Conservation (phyloP, 2,329 filamentous ascomycete genomes). For the Ophiostoma ulmi region DNA sequence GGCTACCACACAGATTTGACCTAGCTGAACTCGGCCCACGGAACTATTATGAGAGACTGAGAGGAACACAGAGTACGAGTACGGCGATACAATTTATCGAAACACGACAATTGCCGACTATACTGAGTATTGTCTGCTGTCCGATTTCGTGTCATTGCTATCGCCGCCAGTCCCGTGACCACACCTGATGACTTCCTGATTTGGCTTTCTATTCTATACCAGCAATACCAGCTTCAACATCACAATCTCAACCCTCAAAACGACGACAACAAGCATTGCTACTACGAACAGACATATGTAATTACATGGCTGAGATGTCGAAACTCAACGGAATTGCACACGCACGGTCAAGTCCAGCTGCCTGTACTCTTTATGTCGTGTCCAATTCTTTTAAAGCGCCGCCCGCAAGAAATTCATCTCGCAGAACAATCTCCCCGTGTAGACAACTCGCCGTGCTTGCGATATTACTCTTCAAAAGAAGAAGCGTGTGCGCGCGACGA, state of each 20-base stretch:
- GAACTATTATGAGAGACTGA: neutral
- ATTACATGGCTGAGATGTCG: slow-evolving; percentile 37
- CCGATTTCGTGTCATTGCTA: neutral
- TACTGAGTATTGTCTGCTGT: neutral
- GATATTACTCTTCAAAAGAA: slow-evolving; percentile 35
- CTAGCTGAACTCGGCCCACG: neutral
- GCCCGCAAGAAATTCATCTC: slow-evolving; percentile 29
- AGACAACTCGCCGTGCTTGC: slow-evolving; percentile 48
- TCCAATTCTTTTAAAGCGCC: slow-evolving; percentile 61
- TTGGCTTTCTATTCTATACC: neutral
- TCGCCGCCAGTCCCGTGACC: neutral
- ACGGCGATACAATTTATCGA: neutral
- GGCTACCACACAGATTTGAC: neutral
- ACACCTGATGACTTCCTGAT: neutral
- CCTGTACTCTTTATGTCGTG: slow-evolving; percentile 32
- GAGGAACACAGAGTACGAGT: neutral
- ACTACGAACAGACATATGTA: neutral
- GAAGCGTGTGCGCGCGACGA: slow-evolving; percentile 32
- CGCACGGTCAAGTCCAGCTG: slow-evolving; percentile 34
- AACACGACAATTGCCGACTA: slow-evolving; percentile 32
- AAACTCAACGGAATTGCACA: slow-evolving; percentile 61
- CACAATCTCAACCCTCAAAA: neutral
- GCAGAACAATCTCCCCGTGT: slow-evolving; percentile 51
- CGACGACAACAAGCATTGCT: neutral
- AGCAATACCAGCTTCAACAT: neutral